Conservation (phyloP, 2,329 filamentous ascomycete genomes). For the Fusarium sp. region DNA sequence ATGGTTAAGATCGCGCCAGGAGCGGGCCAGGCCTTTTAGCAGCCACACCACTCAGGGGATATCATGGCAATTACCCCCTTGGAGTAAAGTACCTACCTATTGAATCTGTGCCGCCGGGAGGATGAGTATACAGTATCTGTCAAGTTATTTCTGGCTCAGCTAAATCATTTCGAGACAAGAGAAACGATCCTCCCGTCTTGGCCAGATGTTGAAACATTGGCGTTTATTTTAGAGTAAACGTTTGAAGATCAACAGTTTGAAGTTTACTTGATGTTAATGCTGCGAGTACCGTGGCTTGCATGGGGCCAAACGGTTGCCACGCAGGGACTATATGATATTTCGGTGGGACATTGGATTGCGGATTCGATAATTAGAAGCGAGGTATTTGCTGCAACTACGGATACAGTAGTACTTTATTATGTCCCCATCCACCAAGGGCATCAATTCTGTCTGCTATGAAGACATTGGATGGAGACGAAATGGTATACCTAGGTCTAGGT, state of each 20-base stretch:
- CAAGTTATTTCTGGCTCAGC: conserved; percentile 6
- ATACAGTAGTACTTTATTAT: background rate
- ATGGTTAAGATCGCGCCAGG: conserved; percentile 23
- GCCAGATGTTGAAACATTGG: conserved; percentile 5
- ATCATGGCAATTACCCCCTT: background rate
- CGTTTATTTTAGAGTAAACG: background rate
- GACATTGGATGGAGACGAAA: background rate
- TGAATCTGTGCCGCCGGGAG: conserved; percentile 10
- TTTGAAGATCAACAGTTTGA: background rate
- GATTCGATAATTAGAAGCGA: conserved; percentile 13
- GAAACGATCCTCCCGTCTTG: conserved; percentile 7
- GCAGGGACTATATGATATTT: conserved; percentile 3
- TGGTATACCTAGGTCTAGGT: background rate
- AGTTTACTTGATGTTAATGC: background rate
- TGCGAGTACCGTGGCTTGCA: background rate
- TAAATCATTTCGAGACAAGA: conserved; percentile 2
- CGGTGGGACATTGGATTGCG: conserved; percentile 23
- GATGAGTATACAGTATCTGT: background rate
- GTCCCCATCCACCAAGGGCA: background rate
- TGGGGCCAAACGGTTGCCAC: background rate
- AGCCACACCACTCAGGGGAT: conserved; percentile 43
- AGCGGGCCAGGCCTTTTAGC: conserved; percentile 20
- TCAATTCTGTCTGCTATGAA: background rate
- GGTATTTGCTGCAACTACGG: conserved; percentile 1
- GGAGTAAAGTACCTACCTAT: conserved; percentile 10